Percentiles rank a stretch among this genome's conserved stretches.
Evolutionary conservation across 768 basidiomycete genomes (phyloP).

Genomic region (Leccinum boreale): DNA sequence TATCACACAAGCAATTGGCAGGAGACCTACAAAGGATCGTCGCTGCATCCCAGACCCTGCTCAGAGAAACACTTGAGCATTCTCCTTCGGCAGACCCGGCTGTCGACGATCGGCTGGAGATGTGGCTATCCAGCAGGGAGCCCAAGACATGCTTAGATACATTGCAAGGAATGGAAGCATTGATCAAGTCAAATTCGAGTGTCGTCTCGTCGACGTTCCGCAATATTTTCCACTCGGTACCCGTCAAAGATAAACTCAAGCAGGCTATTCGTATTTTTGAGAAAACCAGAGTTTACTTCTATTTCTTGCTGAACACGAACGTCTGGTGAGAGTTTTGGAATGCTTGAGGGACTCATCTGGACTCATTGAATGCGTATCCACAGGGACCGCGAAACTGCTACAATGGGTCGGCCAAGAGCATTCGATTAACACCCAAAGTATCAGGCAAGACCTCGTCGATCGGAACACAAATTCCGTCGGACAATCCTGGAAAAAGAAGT

Average conservation of each 20-base stretch:
- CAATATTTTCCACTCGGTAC: neutral
- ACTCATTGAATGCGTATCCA: neutral
- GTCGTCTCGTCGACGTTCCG: neutral
- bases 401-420: neutral
- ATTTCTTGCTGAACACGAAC: neutral
- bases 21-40: neutral
- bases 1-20: neutral
- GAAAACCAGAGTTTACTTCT: neutral
- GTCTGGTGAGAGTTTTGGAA: neutral
- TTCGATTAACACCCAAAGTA: neutral
- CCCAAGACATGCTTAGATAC: neutral
- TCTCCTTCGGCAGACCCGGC: neutral
- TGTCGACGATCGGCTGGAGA: neutral
- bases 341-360: neutral
- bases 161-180: neutral
- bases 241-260: neutral
- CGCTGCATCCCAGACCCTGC: neutral
- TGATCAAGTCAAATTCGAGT: neutral
- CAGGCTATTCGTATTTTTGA: neutral
- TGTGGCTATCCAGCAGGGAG: neutral
- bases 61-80: neutral
- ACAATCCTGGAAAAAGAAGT: neutral
- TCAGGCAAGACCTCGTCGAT: neutral
- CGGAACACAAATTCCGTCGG: neutral
- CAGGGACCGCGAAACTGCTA: neutral